These are phyloP conservation scores for Juglanconis juglandina DNA, from an alignment of 2,329 filamentous ascomycete genomes.

Conservation along the genomic window DNA sequence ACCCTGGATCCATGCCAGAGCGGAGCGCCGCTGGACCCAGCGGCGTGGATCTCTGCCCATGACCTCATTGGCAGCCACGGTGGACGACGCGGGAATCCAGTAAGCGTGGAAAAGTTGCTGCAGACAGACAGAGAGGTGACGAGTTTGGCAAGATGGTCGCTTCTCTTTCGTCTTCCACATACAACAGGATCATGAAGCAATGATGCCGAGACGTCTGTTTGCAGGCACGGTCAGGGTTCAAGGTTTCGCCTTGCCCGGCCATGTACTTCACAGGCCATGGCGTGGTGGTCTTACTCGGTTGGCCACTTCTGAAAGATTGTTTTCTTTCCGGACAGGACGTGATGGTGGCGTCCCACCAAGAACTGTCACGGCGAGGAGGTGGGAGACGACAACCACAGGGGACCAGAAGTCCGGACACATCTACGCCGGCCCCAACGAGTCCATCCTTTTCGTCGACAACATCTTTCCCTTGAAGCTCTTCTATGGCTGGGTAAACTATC, in stretches of 20 bases:
- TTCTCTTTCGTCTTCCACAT: conserved; percentile 6
- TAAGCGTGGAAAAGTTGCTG: background rate
- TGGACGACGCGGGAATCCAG: background rate
- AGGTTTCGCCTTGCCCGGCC: conserved; percentile 21
- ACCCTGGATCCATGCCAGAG: no score
- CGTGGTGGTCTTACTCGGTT: background rate
- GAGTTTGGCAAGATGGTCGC: conserved; percentile 1
- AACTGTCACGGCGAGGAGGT: conserved; percentile 21
- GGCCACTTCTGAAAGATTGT: background rate
- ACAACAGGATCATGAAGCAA: conserved; percentile 24
- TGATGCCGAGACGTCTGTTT: conserved; percentile 31
- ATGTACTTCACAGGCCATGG: background rate
- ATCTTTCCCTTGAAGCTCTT: conserved; percentile 77
- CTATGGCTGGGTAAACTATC: conserved; percentile 19
- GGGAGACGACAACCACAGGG: conserved; percentile 46
- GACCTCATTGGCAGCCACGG: no score
- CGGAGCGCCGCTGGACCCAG: no score
- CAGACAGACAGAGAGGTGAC: no score
- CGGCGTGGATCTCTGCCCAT: no score
- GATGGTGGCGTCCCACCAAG: no score
- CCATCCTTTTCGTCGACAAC: conserved; percentile 87
- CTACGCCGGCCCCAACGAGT: conserved; percentile 69
- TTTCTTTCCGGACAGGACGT: background rate
- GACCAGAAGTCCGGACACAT: conserved; percentile 79
- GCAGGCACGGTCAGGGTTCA: conserved; percentile 31